phyloP scores from a whole-genome alignment of 352 stramenopile species.

The Halophytophthora polymorphica region DNA sequence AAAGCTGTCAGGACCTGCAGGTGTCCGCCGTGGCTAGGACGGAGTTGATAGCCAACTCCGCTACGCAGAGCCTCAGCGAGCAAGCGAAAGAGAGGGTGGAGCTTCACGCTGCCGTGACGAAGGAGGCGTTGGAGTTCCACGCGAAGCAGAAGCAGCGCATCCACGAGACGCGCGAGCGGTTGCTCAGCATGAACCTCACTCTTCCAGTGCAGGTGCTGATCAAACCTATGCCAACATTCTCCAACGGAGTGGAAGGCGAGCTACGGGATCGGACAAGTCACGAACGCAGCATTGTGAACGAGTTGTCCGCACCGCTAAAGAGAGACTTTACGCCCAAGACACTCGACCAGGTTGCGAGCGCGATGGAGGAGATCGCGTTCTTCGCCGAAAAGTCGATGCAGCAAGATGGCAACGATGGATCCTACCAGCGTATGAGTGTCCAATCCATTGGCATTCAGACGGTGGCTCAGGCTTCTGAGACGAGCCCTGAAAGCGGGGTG shows the following conservation, averaged over 20 bases:
- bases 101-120: constrained; percentile 21
- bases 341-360: neutral
- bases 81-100: constrained; percentile 14
- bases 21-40: constrained; percentile 18
- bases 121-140: constrained; percentile 24
- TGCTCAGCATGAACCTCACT: constrained; percentile 24
- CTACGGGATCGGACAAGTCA: neutral
- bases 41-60: constrained; percentile 15
- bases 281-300: neutral
- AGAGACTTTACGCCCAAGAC: constrained; percentile 3
- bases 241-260: constrained; percentile 4
- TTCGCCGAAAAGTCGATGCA: constrained; percentile 8
- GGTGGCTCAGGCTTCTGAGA: constrained; percentile 1
- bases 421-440: constrained; percentile 8
- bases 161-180: constrained; percentile 15
- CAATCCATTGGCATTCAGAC: constrained; percentile 7
- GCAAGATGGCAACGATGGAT: constrained; percentile 3
- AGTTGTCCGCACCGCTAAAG: neutral
- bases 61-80: constrained; percentile 13
- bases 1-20: constrained; percentile 22
- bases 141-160: constrained; percentile 22
- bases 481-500: neutral
- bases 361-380: constrained; percentile 6
- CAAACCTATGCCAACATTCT: neutral
- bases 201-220: constrained; percentile 21